These are phyloP conservation scores for Leccinum barrowsii DNA, from an alignment of 768 basidiomycete genomes.

Conservation along the genomic window DNA sequence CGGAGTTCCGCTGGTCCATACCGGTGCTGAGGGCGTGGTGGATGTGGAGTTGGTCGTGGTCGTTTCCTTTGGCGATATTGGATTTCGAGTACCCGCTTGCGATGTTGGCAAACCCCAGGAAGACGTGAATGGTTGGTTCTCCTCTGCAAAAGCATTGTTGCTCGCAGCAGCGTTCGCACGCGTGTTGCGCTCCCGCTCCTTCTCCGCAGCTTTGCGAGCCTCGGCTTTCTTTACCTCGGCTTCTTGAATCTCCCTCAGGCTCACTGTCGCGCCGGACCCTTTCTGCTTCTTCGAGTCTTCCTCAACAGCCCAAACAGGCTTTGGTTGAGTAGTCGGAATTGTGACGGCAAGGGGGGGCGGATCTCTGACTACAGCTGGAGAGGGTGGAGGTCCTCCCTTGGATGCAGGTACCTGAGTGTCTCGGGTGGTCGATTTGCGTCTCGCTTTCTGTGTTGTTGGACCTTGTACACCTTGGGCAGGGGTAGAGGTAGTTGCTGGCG, in stretches of 20 bases:
- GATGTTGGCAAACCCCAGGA: constrained; percentile 88
- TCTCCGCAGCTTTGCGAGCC: constrained; percentile 68
- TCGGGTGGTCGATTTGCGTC: constrained; percentile 25
- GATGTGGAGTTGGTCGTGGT: constrained; percentile 25
- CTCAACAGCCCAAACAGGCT: constrained; percentile 65
- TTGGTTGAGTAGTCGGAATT: constrained; percentile 31
- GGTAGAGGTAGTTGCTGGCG: constrained; percentile 11
- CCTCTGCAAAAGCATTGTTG: constrained; percentile 43
- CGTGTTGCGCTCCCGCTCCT: constrained; percentile 61
- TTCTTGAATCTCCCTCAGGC: constrained; percentile 93
- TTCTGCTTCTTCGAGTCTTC: constrained; percentile 63
- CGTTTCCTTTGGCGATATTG: constrained; percentile 41
- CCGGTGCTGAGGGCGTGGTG: constrained; percentile 39
- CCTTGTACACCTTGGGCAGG: constrained; percentile 17
- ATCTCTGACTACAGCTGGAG: constrained; percentile 15
- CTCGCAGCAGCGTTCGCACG: constrained; percentile 40
- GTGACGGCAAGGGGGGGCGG: constrained; percentile 21
- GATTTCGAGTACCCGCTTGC: constrained; percentile 58
- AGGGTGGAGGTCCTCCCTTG: constrained; percentile 14
- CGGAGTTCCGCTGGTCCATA: constrained; percentile 71
- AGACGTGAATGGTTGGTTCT: constrained; percentile 57
- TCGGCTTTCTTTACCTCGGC: constrained; percentile 82
- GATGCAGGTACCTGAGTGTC: constrained; percentile 22
- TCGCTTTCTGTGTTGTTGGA: constrained; percentile 22
- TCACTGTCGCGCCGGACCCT: constrained; percentile 45